A percentile compares a stretch with the other conserved stretches of the same genome.
Evolutionary conservation across 1,284 basidiomycete species (phyloP).

Genomic region (Gymnopus androsaceus): DNA sequence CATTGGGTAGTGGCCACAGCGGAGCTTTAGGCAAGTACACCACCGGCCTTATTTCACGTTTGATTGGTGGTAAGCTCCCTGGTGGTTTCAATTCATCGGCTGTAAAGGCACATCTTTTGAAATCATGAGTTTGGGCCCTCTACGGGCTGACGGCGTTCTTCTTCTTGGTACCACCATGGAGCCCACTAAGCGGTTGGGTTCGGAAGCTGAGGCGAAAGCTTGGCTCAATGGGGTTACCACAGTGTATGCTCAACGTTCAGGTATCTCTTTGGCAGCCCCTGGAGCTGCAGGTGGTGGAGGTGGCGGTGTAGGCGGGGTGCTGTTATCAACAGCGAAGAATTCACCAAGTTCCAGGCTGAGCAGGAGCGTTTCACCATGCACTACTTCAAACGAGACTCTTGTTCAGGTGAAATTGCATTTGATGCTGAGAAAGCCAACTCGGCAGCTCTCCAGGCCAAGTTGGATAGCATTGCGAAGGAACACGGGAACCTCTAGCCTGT

Average conservation of each 20-base stretch:
- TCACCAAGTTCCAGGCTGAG: conserved; percentile 93
- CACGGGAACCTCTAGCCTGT: conserved; percentile 91
- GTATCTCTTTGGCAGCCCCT: conserved; percentile 80
- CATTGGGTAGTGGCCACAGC: conserved; percentile 79
- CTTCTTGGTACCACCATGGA: conserved; percentile 91
- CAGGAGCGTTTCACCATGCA: conserved; percentile 96
- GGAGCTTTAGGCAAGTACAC: conserved; percentile 95
- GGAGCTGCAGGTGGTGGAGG: conserved; percentile 63
- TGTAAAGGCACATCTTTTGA: conserved; percentile 88
- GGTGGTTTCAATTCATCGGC: conserved; percentile 96
- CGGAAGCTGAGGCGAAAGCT: conserved; percentile 87
- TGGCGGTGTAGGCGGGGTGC: conserved; percentile 67
- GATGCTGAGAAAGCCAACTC: conserved; percentile 83
- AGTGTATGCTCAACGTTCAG: conserved; percentile 86
- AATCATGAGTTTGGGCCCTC: conserved; percentile 90
- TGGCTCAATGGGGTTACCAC: conserved; percentile 90
- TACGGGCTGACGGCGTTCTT: conserved; percentile 89
- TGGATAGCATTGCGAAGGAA: conserved; percentile 87
- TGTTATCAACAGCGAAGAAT: conserved; percentile 97
- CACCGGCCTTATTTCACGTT: conserved; percentile 87
- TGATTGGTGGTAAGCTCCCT: conserved; percentile 96
- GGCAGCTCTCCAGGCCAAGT: conserved; percentile 78
- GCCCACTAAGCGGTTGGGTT: conserved; percentile 90
- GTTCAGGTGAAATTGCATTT: conserved; percentile 88
- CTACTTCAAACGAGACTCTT: conserved; percentile 91